Percentiles rank a stretch among this genome's conserved stretches.
Conservation (phyloP, 2,329 filamentous ascomycete genomes). For the Lizonia empirigonia region DNA sequence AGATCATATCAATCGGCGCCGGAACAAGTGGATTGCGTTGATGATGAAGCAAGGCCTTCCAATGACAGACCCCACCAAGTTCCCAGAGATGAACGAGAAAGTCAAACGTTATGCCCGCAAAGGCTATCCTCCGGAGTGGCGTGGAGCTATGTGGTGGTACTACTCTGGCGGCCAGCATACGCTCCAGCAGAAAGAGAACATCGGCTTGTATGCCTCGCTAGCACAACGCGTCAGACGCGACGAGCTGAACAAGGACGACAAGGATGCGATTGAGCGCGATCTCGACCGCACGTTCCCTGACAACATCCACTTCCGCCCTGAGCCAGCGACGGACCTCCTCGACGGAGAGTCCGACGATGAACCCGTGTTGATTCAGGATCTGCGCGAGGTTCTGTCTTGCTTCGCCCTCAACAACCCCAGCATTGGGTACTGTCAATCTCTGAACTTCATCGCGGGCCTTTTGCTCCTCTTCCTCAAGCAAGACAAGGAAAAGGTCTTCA, state of each 20-base stretch:
- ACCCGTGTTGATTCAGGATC: slow-evolving; percentile 77
- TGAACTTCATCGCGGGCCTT: slow-evolving; percentile 92
- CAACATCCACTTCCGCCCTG: slow-evolving; percentile 85
- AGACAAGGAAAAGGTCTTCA: slow-evolving; percentile 90
- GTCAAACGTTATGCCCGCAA: slow-evolving; percentile 91
- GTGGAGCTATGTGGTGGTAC: slow-evolving; percentile 96
- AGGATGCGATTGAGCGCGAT: slow-evolving; percentile 91
- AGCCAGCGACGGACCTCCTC: slow-evolving; percentile 41
- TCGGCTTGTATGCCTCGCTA: slow-evolving; percentile 74
- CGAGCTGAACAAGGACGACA: slow-evolving; percentile 70
- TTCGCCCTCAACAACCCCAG: slow-evolving; percentile 89
- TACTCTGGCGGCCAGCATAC: slow-evolving; percentile 87
- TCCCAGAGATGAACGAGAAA: slow-evolving; percentile 80
- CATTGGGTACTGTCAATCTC: slow-evolving; percentile 93
- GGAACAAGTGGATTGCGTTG: slow-evolving; percentile 80
- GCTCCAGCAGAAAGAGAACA: slow-evolving; percentile 68
- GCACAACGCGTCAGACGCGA: slow-evolving; percentile 69
- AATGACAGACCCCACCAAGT: slow-evolving; percentile 73
- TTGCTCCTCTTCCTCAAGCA: slow-evolving; percentile 80
- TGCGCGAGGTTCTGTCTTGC: slow-evolving; percentile 84
- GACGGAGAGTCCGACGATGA: slow-evolving; percentile 57
- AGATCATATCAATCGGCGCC: slow-evolving; percentile 73
- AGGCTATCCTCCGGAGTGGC: slow-evolving; percentile 90
- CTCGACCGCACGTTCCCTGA: slow-evolving; percentile 93
- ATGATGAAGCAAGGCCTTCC: slow-evolving; percentile 77